A percentile compares a stretch with the other conserved stretches of the same genome.
These are phyloP conservation scores for Sanghuangporus weigelae DNA, from an alignment of 1,284 basidiomycete species.

Conservation along the genomic window DNA sequence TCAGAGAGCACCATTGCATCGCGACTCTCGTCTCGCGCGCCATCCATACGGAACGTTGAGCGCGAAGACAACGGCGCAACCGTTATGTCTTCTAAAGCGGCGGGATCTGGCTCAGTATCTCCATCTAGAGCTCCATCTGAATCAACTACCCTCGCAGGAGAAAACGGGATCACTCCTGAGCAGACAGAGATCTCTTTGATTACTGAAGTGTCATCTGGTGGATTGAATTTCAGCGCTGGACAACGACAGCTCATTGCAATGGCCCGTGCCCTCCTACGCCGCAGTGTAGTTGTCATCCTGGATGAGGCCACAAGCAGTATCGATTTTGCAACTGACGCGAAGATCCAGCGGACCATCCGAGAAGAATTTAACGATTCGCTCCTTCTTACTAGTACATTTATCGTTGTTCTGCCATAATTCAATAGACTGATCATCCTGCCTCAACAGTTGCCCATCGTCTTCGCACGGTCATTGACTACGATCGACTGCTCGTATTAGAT, in stretches of 20 bases:
- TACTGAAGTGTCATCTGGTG: slow-evolving; percentile 72
- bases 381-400: slow-evolving; percentile 47
- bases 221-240: slow-evolving; percentile 81
- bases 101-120: slow-evolving; percentile 28
- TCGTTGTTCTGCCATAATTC: neutral
- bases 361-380: slow-evolving; percentile 68
- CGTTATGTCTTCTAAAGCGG: slow-evolving; percentile 22
- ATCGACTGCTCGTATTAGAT: slow-evolving; percentile 76
- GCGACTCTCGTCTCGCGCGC: slow-evolving; percentile 42
- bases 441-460: slow-evolving; percentile 63
- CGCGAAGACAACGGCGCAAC: slow-evolving; percentile 30
- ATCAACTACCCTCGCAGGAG: slow-evolving; percentile 11
- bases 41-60: slow-evolving; percentile 36
- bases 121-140: slow-evolving; percentile 4
- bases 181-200: slow-evolving; percentile 60
- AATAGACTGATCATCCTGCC: neutral
- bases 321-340: slow-evolving; percentile 69
- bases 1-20: slow-evolving; percentile 40
- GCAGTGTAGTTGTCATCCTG: slow-evolving; percentile 73
- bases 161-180: slow-evolving; percentile 37
- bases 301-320: slow-evolving; percentile 82
- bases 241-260: slow-evolving; percentile 81
- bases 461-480: slow-evolving; percentile 72
- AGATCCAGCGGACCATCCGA: slow-evolving; percentile 78
- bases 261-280: slow-evolving; percentile 71